Percentiles rank a stretch among this genome's conserved stretches.
These are phyloP conservation scores for Barnettozyma californica DNA, from an alignment of 805 yeast genomes.

Conservation along the genomic window DNA sequence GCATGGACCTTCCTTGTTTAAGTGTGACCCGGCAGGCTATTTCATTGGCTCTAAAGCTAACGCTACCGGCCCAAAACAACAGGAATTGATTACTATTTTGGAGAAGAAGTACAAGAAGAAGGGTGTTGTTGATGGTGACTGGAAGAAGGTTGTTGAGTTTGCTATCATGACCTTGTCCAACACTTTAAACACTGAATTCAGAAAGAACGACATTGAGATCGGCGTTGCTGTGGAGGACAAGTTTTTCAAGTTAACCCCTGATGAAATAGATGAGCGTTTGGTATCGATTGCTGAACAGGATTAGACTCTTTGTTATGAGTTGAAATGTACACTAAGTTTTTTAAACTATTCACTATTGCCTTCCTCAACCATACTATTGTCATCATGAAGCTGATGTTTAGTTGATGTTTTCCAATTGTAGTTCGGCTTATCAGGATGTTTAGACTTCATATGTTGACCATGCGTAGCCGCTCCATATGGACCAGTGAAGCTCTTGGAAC, in stretches of 20 bases:
- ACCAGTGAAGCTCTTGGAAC: slow-evolving; percentile 40
- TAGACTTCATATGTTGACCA: slow-evolving; percentile 42
- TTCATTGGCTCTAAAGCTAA: slow-evolving; percentile 87
- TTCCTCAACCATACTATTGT: neutral
- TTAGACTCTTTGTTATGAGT: slow-evolving; percentile 28
- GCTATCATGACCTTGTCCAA: slow-evolving; percentile 84
- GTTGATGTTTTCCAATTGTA: slow-evolving; percentile 8
- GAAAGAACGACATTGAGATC: slow-evolving; percentile 88
- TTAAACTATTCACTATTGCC: neutral
- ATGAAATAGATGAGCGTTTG: slow-evolving; percentile 91
- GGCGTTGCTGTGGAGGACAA: slow-evolving; percentile 76
- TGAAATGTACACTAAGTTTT: slow-evolving; percentile 3
- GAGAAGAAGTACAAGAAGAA: slow-evolving; percentile 85
- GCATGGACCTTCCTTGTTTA: slow-evolving; percentile 82
- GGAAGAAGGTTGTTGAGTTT: slow-evolving; percentile 85
- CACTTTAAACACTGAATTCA: slow-evolving; percentile 86
- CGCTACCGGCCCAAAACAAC: slow-evolving; percentile 96
- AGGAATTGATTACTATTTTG: slow-evolving; percentile 83
- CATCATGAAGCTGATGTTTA: neutral
- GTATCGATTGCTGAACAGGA: slow-evolving; percentile 96
- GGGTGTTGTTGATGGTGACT: slow-evolving; percentile 66
- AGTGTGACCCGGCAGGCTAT: slow-evolving; percentile 97
- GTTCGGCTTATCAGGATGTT: slow-evolving; percentile 35
- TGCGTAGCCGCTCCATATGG: slow-evolving; percentile 42
- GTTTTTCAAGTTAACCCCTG: slow-evolving; percentile 69